A percentile compares a stretch with the other conserved stretches of the same genome.
These are phyloP conservation scores for Solanum microdontum DNA, from an alignment of 257 asterid genomes.

Conservation along the genomic window DNA sequence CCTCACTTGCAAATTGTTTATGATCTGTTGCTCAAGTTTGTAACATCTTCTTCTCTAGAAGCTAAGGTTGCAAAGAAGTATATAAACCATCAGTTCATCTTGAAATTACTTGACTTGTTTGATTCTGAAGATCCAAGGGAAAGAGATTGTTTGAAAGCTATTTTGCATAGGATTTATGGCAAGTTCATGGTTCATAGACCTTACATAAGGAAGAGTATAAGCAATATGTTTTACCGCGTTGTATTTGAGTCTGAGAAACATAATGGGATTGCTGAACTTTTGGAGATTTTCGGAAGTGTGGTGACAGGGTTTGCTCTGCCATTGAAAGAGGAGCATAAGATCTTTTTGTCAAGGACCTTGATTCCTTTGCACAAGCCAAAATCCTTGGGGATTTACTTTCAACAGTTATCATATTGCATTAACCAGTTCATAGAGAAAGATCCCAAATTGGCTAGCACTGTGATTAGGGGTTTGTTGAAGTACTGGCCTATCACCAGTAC, in stretches of 20 bases:
- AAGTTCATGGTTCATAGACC: constrained; percentile 76
- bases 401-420: constrained; percentile 71
- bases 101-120: constrained; percentile 54
- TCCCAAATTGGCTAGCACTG: constrained; percentile 55
- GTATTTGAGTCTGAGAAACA: constrained; percentile 68
- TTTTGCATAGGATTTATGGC: constrained; percentile 77
- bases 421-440: constrained; percentile 75
- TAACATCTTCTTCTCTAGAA: constrained; percentile 53
- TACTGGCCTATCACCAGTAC: constrained; percentile 83
- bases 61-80: constrained; percentile 66
- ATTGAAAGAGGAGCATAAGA: constrained; percentile 78
- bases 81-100: constrained; percentile 48
- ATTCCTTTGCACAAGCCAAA: constrained; percentile 80
- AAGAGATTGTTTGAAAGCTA: constrained; percentile 67
- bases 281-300: constrained; percentile 89
- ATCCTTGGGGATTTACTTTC: constrained; percentile 63
- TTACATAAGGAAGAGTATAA: constrained; percentile 56
- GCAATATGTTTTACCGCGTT: constrained; percentile 57
- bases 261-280: constrained; percentile 67
- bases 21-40: constrained; percentile 63
- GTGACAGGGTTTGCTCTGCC: constrained; percentile 85
- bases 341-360: constrained; percentile 53
- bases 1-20: constrained; percentile 67
- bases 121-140: constrained; percentile 91
- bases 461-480: constrained; percentile 61